Base-by-base conservation (phyloP, 2,329 filamentous ascomycete genomes). In the Thermochaetoides dissita region DNA sequence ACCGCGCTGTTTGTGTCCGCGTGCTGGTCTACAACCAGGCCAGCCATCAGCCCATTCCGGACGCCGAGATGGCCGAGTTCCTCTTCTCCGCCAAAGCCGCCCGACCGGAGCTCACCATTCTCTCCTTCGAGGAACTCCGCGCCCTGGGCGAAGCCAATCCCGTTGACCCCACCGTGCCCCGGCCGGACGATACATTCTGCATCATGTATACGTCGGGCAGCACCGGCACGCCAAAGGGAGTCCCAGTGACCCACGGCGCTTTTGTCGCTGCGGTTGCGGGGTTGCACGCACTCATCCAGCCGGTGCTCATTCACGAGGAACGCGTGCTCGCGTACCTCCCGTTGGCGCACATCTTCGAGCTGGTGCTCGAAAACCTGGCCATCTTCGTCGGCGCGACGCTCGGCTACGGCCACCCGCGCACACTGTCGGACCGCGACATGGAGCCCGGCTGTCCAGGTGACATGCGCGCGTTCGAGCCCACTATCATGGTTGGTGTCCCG, bases 301-400 rank as follows among this genome's bases (percentile, higher is more conserved):
- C 81, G 45, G 81, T 81, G 55, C 75, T 96, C 39, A 81, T 79
- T 46, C 78, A 81, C 44, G 76, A 73, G 37, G 91, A 98, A 53
- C 74, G 74, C 37, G 70, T 96, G 36, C 73, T 98, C 37, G 86
- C 88, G 17, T 98, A 96, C 62, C 76, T 98, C 10, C 91, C 91
- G 2, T 79, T 94, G 41, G 88, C 91, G 2, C 91, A 98, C 59
- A 96, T 96, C 55, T 79, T 98, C 55, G 91, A 98, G 63, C 91
- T 94, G 62, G 83, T 89, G 45, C 85, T 98, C 51, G 91, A 98
- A 65, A 95, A 94, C 60, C 69, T 89, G 7, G 85, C 83, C 45
- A 64, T 98, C 47, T 91, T 80, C 64, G 84, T 89, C 69, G 91
- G 91, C 52, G 88, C 81, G 53, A 88, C 83, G 30, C 79, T 98